Conservation (phyloP, 352 stramenopile species). For the Globisporangium splendens region DNA sequence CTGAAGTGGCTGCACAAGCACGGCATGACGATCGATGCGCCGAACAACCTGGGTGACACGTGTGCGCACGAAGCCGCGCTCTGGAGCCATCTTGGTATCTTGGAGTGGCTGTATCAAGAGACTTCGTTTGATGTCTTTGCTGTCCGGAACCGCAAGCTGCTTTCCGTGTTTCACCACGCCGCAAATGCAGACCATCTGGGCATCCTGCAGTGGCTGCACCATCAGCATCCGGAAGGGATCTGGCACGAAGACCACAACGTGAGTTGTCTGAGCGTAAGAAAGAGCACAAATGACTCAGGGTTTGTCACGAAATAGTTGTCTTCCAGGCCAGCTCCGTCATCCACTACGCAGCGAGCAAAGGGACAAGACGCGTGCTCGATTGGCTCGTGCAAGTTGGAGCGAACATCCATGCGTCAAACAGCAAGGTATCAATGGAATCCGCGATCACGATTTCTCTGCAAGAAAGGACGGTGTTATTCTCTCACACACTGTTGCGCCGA, state of each 20-base stretch:
- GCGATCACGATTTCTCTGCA: no score
- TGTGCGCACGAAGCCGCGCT: neutral
- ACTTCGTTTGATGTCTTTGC: neutral
- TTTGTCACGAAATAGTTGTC: neutral
- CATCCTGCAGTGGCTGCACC: neutral
- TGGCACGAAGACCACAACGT: neutral
- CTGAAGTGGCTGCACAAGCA: neutral
- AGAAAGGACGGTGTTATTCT: no score
- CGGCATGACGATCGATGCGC: neutral
- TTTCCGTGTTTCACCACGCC: neutral
- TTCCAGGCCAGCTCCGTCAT: neutral
- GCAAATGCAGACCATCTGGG: neutral
- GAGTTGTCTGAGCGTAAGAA: neutral
- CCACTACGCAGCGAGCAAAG: neutral
- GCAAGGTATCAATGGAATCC: neutral
- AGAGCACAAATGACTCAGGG: neutral
- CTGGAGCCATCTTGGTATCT: neutral
- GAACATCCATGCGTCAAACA: neutral
- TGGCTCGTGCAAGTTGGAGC: conserved; percentile 1
- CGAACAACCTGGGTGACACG: neutral
- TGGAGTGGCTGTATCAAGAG: neutral
- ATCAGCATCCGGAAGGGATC: neutral
- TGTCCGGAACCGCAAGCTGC: neutral
- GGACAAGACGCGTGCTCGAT: neutral
- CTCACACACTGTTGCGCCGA: no score